These are phyloP conservation scores for Hypoxylon sp. DNA, from an alignment of 2,329 filamentous ascomycete species.

Conservation along the genomic window DNA sequence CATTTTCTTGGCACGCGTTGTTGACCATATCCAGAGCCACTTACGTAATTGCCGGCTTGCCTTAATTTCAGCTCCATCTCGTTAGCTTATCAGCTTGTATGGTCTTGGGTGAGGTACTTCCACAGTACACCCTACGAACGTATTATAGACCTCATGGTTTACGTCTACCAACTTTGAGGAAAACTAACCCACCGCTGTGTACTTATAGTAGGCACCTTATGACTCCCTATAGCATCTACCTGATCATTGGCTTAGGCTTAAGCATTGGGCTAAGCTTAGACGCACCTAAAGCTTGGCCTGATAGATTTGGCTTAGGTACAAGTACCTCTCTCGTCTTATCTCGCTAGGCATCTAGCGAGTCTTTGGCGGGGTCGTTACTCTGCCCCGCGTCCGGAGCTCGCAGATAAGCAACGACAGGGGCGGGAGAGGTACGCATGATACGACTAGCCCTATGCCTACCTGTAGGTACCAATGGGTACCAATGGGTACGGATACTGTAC, in stretches of 20 bases:
- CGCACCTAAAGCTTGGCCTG: neutral
- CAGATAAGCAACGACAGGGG: too few relatives aligned
- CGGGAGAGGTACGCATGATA: neutral
- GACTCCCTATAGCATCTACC: too few relatives aligned
- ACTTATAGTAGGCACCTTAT: too few relatives aligned
- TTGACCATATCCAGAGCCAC: constrained; percentile 2
- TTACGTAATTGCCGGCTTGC: neutral
- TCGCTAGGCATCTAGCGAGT: constrained; percentile 1
- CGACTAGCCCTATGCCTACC: neutral
- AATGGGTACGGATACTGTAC: too few relatives aligned
- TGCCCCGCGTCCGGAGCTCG: constrained; percentile 19
- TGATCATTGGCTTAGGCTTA: neutral
- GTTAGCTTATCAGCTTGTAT: neutral
- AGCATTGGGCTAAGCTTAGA: neutral
- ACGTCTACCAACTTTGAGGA: too few relatives aligned
- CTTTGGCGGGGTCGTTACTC: constrained; percentile 8
- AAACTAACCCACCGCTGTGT: too few relatives aligned
- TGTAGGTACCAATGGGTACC: too few relatives aligned
- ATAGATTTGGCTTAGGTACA: neutral
- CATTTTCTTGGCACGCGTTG: constrained; percentile 31
- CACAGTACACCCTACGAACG: too few relatives aligned
- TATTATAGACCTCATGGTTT: too few relatives aligned
- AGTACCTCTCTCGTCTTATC: neutral
- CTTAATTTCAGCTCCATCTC: neutral
- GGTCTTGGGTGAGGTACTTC: too few relatives aligned